Conservation (phyloP, 768 basidiomycete genomes). For the Kwoniella europaea region DNA sequence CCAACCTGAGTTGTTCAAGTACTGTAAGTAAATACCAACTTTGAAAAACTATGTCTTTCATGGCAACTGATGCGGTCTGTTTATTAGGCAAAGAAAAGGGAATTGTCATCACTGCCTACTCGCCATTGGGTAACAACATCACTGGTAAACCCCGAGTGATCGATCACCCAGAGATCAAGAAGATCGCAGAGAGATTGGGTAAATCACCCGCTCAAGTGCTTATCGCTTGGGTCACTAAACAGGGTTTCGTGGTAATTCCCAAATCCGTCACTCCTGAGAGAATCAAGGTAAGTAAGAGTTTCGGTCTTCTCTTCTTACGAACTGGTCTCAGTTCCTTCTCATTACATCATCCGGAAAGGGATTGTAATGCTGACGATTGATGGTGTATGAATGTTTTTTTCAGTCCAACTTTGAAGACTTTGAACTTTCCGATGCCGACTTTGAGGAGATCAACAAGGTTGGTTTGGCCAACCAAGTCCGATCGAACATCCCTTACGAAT, state of each 20-base stretch:
- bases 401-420: constrained; percentile 77
- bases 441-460: constrained; percentile 65
- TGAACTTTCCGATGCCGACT: constrained; percentile 70
- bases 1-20: constrained; percentile 40
- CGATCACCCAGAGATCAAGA: constrained; percentile 68
- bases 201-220: constrained; percentile 80
- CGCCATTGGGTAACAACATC: constrained; percentile 48
- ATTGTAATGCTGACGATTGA: background rate
- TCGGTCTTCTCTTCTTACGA: background rate
- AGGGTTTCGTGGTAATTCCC: constrained; percentile 82
- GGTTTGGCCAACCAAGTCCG: constrained; percentile 64
- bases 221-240: constrained; percentile 75
- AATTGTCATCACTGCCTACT: constrained; percentile 52
- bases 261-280: constrained; percentile 69
- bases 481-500: constrained; percentile 71
- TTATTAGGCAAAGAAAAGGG: constrained; percentile 42
- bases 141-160: constrained; percentile 68
- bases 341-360: too few species aligned
- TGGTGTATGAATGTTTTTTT: background rate
- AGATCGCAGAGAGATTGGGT: constrained; percentile 68
- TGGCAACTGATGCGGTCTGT: background rate
- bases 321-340: too few species aligned
- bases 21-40: constrained; percentile 21
- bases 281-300: constrained; percentile 59
- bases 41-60: background rate